Evolutionary conservation across 176 grass and related monocot genomes (phyloP).

Genomic region (Eremochloa ophiuroides): DNA sequence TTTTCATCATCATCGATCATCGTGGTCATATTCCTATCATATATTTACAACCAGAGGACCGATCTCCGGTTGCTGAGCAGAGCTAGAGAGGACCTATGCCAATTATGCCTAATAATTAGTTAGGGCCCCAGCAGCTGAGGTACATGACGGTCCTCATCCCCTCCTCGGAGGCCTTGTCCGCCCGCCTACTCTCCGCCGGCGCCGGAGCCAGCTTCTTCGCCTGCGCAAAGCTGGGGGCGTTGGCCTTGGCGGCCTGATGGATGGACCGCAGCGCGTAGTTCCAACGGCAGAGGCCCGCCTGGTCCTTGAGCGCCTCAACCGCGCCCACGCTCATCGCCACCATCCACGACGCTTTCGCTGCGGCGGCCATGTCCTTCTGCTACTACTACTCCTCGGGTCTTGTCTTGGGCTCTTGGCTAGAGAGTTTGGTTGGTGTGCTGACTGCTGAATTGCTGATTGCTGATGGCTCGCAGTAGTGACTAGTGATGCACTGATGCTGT

Average conservation of each 20-base stretch:
- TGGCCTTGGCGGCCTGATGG: background rate
- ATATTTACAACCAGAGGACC: background rate
- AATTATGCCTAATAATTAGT: constrained; percentile 14
- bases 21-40: background rate
- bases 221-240: background rate
- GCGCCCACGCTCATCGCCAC: constrained; percentile 56
- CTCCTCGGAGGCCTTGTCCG: constrained; percentile 52
- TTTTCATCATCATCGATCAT: constrained; percentile 32
- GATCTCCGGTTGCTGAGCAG: background rate
- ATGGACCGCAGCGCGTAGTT: constrained; percentile 52
- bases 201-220: constrained; percentile 14
- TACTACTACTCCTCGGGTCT: background rate
- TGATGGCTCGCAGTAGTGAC: background rate
- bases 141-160: constrained; percentile 60
- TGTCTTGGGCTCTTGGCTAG: background rate
- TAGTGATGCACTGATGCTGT: too few species aligned
- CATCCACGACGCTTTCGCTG: constrained; percentile 38
- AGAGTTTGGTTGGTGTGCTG: background rate
- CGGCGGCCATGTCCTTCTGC: constrained; percentile 13
- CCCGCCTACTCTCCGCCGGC: background rate
- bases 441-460: too few species aligned
- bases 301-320: constrained; percentile 70
- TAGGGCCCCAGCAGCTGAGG: constrained; percentile 59
- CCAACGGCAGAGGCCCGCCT: constrained; percentile 60
- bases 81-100: background rate